Base-by-base conservation (phyloP, 2,329 filamentous ascomycete genomes). In the Sporothrix inflata region DNA sequence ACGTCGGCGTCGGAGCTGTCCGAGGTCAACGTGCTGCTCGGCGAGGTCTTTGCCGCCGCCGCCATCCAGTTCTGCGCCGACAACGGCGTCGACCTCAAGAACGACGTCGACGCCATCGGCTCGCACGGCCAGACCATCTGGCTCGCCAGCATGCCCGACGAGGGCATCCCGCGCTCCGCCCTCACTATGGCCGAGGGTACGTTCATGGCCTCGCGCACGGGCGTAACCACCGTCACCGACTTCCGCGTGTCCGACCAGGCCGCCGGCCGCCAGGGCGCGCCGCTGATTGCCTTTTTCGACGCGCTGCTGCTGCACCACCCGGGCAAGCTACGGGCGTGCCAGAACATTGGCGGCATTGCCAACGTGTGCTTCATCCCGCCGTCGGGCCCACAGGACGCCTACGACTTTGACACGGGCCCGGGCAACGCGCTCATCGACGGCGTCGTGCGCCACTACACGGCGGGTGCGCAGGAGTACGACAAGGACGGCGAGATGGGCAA, bases 261-360 rank as follows among this genome's bases (percentile, higher is more conserved):
- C 4, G 84, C 83, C n/a, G 85, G 85, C 4, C 82, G 85, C 55
- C 86, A 88, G 76, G 86, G 85, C 4, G 85, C 86, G 1, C 86
- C 87, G 0, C 81, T 89, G 19, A 85, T 87, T 72, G 86, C 84
- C 24, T 88, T 89, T 75, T 87, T 90, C 75, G 86, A 90, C 74
- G 83, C 84, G 0, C 79, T 89, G 4, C 76, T 89, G 11, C 81
- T 90, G 21, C 85, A 87, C 74, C 86, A 90, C 75, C 84, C 87
- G 0, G 85, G 79, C 4, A 88, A 87, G 78, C 80, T 88, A 8
- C 84, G 88, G 34, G 86, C 85, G 2, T 89, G 87, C 77, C 86
- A 90, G 76, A 89, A 89, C 76, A 89, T 90, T 70, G 87, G 87
- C 68, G 87, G 88, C 42, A 88, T 90, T 55, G 86, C 85, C 40